Conservation (phyloP, 2,329 filamentous ascomycete species). For the Talaromyces sp. region DNA sequence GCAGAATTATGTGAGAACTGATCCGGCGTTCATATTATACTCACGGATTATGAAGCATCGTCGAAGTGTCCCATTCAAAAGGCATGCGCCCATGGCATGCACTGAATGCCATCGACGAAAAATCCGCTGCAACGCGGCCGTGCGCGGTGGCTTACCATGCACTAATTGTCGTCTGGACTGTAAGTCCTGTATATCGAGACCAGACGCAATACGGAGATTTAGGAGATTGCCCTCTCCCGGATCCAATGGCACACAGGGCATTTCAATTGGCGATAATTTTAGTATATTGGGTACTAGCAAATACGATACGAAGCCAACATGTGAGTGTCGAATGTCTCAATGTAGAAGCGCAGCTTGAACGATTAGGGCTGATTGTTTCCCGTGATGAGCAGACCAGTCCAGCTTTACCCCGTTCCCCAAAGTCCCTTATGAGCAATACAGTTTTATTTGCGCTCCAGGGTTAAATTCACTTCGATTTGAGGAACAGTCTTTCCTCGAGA, state of each 20-base stretch:
- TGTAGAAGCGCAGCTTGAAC: too few relatives aligned
- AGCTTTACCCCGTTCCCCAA: background rate
- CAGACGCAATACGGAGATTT: background rate
- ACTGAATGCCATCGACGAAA: constrained; percentile 28
- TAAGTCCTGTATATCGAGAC: constrained; percentile 23
- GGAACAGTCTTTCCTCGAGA: constrained; percentile 44
- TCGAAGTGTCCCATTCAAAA: constrained; percentile 6
- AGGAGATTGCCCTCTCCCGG: background rate
- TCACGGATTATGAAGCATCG: constrained; percentile 15
- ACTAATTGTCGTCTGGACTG: constrained; percentile 48
- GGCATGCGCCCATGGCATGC: constrained; percentile 25
- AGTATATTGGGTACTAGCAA: too few relatives aligned
- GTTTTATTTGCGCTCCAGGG: constrained; percentile 17
- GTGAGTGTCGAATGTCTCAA: too few relatives aligned
- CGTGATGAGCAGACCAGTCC: too few relatives aligned
- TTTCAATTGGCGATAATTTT: background rate
- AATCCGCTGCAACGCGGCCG: constrained; percentile 26
- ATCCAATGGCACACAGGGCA: background rate
- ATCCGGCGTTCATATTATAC: too few relatives aligned
- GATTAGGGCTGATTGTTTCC: too few relatives aligned
- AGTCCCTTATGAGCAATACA: constrained; percentile 1
- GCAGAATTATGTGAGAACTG: too few relatives aligned
- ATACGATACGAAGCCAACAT: too few relatives aligned
- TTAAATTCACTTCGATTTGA: constrained; percentile 26
- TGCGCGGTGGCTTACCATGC: constrained; percentile 33